Evolutionary conservation across 2,329 filamentous ascomycete species (phyloP).

Genomic region (Chaetomiaceae sp.): DNA sequence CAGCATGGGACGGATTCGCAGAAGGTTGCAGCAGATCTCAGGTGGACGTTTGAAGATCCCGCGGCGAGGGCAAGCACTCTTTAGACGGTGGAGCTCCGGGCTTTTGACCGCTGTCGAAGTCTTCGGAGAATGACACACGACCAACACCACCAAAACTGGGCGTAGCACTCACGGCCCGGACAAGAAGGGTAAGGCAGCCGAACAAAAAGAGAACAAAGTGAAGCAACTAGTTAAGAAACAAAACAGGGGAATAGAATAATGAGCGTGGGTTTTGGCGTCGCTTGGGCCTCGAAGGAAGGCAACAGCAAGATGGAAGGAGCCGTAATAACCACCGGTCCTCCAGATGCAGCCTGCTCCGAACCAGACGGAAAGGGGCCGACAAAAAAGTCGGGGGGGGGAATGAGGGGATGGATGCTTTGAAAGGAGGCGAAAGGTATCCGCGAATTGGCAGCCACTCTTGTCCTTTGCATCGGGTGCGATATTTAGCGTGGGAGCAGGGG

Average conservation of each 20-base stretch:
- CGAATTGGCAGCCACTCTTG: conserved; percentile 10
- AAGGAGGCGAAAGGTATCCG: conserved; percentile 10
- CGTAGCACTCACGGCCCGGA: too few species aligned
- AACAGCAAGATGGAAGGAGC: neutral
- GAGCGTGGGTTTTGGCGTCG: conserved; percentile 7
- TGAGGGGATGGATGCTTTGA: conserved; percentile 6
- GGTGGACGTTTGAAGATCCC: conserved; percentile 13
- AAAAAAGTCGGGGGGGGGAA: conserved; percentile 1
- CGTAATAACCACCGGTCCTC: neutral
- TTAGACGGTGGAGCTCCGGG: conserved; percentile 1
- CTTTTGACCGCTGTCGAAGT: neutral
- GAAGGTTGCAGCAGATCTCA: conserved; percentile 18
- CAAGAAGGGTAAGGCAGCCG: too few species aligned
- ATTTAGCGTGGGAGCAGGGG: conserved; percentile 13
- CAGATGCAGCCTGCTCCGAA: conserved; percentile 5
- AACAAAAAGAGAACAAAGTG: neutral
- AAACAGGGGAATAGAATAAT: conserved; percentile 1
- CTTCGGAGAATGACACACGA: neutral
- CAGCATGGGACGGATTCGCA: conserved; percentile 19
- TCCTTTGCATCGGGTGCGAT: conserved; percentile 7
- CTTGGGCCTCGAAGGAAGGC: neutral
- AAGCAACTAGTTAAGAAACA: neutral
- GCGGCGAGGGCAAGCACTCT: neutral
- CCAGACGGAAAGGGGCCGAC: neutral
- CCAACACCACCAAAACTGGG: neutral